Conservation (phyloP, 176 grass and related monocot genomes). For the Secale cereale region DNA sequence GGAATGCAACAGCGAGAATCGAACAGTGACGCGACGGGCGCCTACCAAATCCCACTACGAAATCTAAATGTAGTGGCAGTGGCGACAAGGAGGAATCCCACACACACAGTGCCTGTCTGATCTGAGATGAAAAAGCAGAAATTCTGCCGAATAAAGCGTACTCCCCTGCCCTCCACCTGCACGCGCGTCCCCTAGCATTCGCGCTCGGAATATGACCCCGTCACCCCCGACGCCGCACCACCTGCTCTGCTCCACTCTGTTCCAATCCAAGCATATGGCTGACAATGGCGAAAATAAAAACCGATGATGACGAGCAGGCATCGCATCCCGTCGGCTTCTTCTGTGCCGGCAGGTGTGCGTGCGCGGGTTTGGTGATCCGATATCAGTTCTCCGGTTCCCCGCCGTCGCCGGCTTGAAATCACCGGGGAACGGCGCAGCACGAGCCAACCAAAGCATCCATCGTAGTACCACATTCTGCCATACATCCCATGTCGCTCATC, state of each 20-base stretch:
- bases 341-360: not conserved
- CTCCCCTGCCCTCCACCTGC: too few relatives aligned
- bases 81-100: too few relatives aligned
- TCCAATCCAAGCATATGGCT: not conserved
- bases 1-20: not conserved
- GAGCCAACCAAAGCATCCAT: not conserved
- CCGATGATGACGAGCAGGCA: not conserved
- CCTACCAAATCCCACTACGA: not conserved
- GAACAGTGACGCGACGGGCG: not conserved
- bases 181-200: not conserved
- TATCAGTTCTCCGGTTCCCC: not conserved
- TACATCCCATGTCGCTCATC: slow-evolving; percentile 4
- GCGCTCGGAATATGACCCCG: not conserved
- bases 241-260: not conserved
- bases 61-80: too few relatives aligned
- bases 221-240: not conserved
- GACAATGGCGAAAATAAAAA: not conserved
- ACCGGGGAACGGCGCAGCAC: not conserved
- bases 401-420: not conserved
- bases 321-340: not conserved
- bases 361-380: not conserved
- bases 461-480: not conserved
- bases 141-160: too few relatives aligned
- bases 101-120: too few relatives aligned
- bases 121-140: too few relatives aligned